Evolutionary conservation across 2,329 filamentous ascomycete species (phyloP).

Genomic region (Fusarium euwallaceae): DNA sequence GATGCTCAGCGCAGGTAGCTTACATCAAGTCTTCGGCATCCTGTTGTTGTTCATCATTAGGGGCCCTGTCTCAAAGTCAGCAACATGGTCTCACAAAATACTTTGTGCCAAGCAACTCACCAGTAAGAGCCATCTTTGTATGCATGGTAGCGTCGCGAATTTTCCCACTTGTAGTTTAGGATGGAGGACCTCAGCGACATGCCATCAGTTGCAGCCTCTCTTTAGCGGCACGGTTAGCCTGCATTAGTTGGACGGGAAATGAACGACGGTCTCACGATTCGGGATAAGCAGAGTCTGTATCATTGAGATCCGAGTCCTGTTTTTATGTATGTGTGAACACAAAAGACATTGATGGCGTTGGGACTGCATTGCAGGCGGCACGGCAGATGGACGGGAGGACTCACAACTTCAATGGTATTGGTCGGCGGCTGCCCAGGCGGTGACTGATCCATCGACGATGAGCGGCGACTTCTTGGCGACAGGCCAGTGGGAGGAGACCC

Average conservation of each 20-base stretch:
- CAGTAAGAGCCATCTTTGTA: constrained; percentile 8
- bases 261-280: background rate
- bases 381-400: background rate
- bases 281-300: constrained; percentile 2
- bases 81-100: background rate
- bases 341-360: background rate
- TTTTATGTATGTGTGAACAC: background rate
- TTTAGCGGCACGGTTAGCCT: background rate
- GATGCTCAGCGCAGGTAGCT: background rate
- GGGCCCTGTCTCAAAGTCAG: background rate
- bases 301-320: background rate
- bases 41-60: constrained; percentile 7
- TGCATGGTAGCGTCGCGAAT: constrained; percentile 5
- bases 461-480: background rate
- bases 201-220: background rate
- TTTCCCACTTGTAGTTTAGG: constrained; percentile 4
- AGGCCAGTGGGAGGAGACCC: background rate
- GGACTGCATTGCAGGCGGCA: background rate
- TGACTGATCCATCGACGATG: background rate
- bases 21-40: constrained; percentile 2
- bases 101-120: background rate
- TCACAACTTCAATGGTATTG: constrained; percentile 8
- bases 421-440: background rate
- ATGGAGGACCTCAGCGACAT: constrained; percentile 2
- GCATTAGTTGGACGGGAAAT: background rate